Conservation (phyloP, 2,329 filamentous ascomycete species). For the Beauveria brongniartii region DNA sequence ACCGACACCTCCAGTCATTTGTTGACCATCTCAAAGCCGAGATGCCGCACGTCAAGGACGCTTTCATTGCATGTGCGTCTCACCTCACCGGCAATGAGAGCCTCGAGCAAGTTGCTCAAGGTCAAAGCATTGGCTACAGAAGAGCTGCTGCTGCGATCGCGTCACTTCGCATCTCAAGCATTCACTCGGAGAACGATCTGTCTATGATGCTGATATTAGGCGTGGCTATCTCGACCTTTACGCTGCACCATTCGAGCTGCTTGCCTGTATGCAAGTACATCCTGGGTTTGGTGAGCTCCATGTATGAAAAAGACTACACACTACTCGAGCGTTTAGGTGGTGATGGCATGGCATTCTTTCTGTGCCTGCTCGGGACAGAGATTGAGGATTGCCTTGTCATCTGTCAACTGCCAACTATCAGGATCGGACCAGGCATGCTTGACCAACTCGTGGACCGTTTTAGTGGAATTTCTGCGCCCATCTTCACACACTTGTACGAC, state of each 20-base stretch:
- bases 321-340: background rate
- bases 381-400: conserved; percentile 8
- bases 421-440: background rate
- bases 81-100: conserved; percentile 4
- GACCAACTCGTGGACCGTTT: conserved; percentile 7
- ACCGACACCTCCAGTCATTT: conserved; percentile 10
- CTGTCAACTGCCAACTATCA: conserved; percentile 5
- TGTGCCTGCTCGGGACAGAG: conserved; percentile 11
- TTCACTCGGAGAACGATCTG: background rate
- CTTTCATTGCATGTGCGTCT: conserved; percentile 11
- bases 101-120: conserved; percentile 6
- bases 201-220: conserved; percentile 9
- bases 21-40: conserved; percentile 6
- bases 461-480: conserved; percentile 9
- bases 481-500: conserved; percentile 10
- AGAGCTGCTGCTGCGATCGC: conserved; percentile 10
- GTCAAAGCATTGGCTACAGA: conserved; percentile 9
- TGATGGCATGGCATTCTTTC: conserved; percentile 6
- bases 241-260: conserved; percentile 5
- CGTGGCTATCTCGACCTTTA: conserved; percentile 10
- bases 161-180: conserved; percentile 1
- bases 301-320: background rate
- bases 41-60: conserved; percentile 8
- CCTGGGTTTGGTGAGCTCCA: background rate
- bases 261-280: conserved; percentile 4